phyloP scores from a whole-genome alignment of 2,329 filamentous ascomycete species.

The Cladosporium sp. region DNA sequence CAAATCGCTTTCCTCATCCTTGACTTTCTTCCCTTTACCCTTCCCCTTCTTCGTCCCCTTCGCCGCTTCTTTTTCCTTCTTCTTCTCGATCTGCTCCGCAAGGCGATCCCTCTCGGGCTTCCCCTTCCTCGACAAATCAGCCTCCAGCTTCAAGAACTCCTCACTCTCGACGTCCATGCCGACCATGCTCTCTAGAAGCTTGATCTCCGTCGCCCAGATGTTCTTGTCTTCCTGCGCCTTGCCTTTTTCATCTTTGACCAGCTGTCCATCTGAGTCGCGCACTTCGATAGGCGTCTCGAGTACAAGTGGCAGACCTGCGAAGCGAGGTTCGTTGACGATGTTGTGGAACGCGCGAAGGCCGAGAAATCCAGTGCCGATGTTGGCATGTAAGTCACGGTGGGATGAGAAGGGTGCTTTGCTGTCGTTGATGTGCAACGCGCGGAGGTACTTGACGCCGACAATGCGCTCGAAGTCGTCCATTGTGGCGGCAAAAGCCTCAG shows the following conservation, averaged over 20 bases:
- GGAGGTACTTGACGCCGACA: slow-evolving; percentile 77
- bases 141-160: slow-evolving; percentile 68
- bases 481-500: slow-evolving; percentile 70
- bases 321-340: slow-evolving; percentile 77
- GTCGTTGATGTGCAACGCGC: slow-evolving; percentile 90
- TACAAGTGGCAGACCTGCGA: slow-evolving; percentile 82
- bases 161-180: slow-evolving; percentile 76
- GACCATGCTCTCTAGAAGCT: slow-evolving; percentile 83
- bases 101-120: slow-evolving; percentile 70
- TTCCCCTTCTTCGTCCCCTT: slow-evolving; percentile 44
- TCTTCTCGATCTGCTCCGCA: slow-evolving; percentile 76
- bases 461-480: slow-evolving; percentile 73
- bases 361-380: slow-evolving; percentile 93
- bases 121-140: slow-evolving; percentile 67
- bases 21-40: slow-evolving; percentile 37
- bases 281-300: slow-evolving; percentile 92
- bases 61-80: slow-evolving; percentile 59
- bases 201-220: slow-evolving; percentile 93
- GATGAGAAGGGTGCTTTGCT: slow-evolving; percentile 86
- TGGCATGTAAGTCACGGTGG: slow-evolving; percentile 86
- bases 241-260: slow-evolving; percentile 40
- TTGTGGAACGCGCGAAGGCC: slow-evolving; percentile 88
- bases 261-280: slow-evolving; percentile 63
- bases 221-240: slow-evolving; percentile 71
- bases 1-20: slow-evolving; percentile 30